Percentiles rank a stretch among this genome's conserved stretches.
Conservation (phyloP, 768 basidiomycete genomes). For the Brasilioporus rufonigricans region DNA sequence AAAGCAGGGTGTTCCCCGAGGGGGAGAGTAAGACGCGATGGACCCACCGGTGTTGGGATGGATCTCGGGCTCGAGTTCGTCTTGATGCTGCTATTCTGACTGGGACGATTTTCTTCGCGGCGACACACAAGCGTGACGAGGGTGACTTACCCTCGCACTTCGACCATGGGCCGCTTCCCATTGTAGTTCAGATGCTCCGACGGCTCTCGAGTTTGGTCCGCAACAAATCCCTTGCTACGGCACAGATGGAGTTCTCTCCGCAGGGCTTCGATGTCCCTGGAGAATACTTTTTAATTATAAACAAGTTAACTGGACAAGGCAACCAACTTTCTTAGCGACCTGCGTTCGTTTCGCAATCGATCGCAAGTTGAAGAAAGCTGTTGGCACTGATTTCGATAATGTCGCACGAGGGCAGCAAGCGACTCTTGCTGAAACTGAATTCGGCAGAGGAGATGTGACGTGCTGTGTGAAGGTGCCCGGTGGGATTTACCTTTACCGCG, state of each 20-base stretch:
- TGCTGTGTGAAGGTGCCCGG: no score
- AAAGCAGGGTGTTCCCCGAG: conserved; percentile 48
- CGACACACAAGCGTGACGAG: not conserved
- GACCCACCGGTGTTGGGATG: conserved; percentile 51
- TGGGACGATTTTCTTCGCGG: conserved; percentile 4
- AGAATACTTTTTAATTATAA: conserved; percentile 2
- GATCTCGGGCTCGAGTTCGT: conserved; percentile 63
- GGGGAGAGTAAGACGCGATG: conserved; percentile 66
- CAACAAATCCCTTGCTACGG: conserved; percentile 33
- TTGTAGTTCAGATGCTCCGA: conserved; percentile 49
- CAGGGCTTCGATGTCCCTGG: conserved; percentile 51
- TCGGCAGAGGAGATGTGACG: not conserved
- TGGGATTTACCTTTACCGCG: conserved; percentile 55
- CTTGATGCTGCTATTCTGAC: conserved; percentile 24
- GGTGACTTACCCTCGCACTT: conserved; percentile 40
- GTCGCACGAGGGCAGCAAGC: conserved; percentile 63
- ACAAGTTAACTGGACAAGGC: conserved; percentile 1
- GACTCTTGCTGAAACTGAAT: conserved; percentile 76
- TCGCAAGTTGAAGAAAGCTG: conserved; percentile 40
- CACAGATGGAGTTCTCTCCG: conserved; percentile 48
- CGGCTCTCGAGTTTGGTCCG: conserved; percentile 28
- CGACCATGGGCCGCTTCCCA: conserved; percentile 62
- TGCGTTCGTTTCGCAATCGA: conserved; percentile 38
- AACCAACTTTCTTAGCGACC: conserved; percentile 54
- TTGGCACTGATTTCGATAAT: conserved; percentile 55